Base-by-base conservation (phyloP, 129 eudicot species). In the Helianthus annuus region DNA sequence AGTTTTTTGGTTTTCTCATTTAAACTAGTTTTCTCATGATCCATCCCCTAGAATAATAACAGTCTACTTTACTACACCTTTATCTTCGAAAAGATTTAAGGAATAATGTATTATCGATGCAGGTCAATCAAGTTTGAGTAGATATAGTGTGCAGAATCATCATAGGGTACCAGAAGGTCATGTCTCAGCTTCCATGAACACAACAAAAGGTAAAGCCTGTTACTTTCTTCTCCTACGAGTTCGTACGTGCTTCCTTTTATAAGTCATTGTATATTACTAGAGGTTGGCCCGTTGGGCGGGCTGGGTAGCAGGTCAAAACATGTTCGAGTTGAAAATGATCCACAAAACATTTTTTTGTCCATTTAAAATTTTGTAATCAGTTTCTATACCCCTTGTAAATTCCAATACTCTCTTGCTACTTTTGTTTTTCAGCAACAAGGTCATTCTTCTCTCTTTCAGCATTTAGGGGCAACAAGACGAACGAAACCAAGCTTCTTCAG, bases 381-480 rank as follows among this genome's bases (percentile, higher is more conserved):
- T 72, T 9, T 65, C 59, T 48, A 53, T 72, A 15, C 77, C 52
- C 70, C 61, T 52, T 29, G 56, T 76, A 79, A 73, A 72, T 60
- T 78, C 79, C 78, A 81, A 84, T 82, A 71, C 48, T 55, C 52
- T 73, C 52, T 66, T 66, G 52, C 63, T 68, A 42, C 72, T 72
- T 70, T 70, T 83, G 69, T 83, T 75, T 92, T 89, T 80, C 97
- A 94, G 99, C 91, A 66, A 60, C 97, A 72, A 86, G 99, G 86
- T 90, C 99, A 72, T 88, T 94, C 94, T 94, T 94, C 89, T 94
- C 99, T 81, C 97, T 94, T 81, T 94, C 99, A 73, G 99, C 99
- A 75, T 94, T 94, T 68, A 88, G 92, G 81, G 93, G 97, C 70
- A 80, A 83, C 83, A 94, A 90, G 85, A 82, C 85, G 49, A 83